Evolutionary conservation across 139 green algal genomes (phyloP).

Genomic region (Haematococcus sp.): DNA sequence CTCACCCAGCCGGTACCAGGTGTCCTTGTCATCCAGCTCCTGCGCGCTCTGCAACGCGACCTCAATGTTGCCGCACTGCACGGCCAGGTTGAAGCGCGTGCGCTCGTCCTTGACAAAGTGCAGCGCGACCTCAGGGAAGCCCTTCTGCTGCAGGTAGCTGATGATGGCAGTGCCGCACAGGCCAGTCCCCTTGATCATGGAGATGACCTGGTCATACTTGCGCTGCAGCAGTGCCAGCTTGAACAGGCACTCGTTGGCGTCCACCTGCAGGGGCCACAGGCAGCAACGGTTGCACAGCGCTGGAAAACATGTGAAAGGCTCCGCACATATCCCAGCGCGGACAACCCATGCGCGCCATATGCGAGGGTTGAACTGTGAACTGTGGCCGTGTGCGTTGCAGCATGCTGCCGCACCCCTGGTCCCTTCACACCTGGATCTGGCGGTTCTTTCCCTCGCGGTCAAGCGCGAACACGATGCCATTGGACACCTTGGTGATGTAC

Average conservation of each 20-base stretch:
- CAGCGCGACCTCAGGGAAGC: constrained; percentile 97
- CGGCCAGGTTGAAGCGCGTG: constrained; percentile 91
- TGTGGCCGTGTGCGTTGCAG: too few species aligned
- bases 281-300: too few species aligned
- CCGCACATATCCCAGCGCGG: too few species aligned
- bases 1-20: constrained; percentile 86
- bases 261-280: constrained; percentile 53
- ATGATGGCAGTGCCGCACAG: constrained; percentile 98
- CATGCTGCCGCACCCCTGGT: too few species aligned
- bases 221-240: constrained; percentile 94
- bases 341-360: too few species aligned
- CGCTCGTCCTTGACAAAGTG: constrained; percentile 92
- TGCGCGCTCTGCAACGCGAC: constrained; percentile 92
- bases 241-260: constrained; percentile 98
- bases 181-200: constrained; percentile 84
- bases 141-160: constrained; percentile 96
- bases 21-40: constrained; percentile 95
- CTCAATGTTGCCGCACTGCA: constrained; percentile 92
- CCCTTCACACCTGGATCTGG: constrained; percentile 77
- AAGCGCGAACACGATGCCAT: constrained; percentile 83
- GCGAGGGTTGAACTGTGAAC: too few species aligned
- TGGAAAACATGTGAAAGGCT: too few species aligned
- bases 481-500: constrained; percentile 84
- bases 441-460: constrained; percentile 94
- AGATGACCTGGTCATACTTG: constrained; percentile 93